Conservation (phyloP, 2,329 filamentous ascomycete species). For the Botryosphaeria dothidea region DNA sequence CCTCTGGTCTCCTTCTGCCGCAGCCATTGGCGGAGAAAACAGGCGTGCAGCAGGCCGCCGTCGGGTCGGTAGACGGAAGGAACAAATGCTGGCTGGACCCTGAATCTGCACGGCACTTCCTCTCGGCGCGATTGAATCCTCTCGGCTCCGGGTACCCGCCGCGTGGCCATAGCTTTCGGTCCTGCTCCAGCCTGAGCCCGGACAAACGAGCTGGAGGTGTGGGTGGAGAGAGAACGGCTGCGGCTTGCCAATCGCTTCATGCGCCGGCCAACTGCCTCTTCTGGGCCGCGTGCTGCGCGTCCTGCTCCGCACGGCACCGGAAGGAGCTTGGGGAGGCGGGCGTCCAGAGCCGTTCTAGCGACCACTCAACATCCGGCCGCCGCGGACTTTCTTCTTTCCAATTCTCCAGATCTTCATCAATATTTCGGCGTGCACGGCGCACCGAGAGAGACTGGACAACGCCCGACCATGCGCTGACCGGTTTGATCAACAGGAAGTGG, state of each 20-base stretch:
- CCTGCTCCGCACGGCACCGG: neutral
- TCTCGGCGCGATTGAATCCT: neutral
- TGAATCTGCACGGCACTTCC: neutral
- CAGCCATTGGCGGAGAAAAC: neutral
- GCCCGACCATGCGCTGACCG: neutral
- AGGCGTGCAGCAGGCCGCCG: neutral
- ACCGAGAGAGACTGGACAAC: neutral
- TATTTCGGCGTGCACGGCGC: neutral
- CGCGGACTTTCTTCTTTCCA: neutral
- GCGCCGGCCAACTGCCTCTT: neutral
- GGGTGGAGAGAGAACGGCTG: neutral
- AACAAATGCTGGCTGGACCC: neutral
- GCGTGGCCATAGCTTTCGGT: constrained; percentile 8
- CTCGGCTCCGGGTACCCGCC: neutral
- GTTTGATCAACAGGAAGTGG: constrained; percentile 26
- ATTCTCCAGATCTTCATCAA: neutral
- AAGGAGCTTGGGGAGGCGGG: neutral
- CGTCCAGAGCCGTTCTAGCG: neutral
- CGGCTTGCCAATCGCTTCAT: neutral
- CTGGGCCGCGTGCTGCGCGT: too few relatives aligned
- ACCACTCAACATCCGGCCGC: neutral
- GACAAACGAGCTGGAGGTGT: neutral
- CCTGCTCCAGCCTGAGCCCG: neutral
- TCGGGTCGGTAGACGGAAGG: neutral
- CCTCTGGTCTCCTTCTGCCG: neutral